Evolutionary conservation across 768 basidiomycete genomes (phyloP), one percentile per base, ranked within the genome.

Genomic region (Harrya chromipes): DNA sequence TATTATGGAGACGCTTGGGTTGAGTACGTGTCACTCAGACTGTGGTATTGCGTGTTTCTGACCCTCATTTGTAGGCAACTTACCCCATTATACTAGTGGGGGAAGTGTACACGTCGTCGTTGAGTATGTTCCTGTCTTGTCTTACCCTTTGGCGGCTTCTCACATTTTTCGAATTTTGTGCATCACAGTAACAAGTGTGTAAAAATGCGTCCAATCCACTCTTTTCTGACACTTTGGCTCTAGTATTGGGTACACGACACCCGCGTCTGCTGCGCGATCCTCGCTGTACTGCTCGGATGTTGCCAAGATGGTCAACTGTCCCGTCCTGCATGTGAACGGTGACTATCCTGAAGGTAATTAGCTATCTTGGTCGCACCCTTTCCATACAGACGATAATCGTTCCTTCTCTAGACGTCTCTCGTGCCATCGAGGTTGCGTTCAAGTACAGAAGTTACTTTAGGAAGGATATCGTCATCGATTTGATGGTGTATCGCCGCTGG

Each of bases 241-340:
- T 58, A 94, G 88, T 57, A 90, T 95, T 50, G 93, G 93, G 20
- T 95, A 94, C 58, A 94, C 93, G 0, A 94, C 93, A 0, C 92
- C 91, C 0, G 87, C 90, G 0, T 83, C 88, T 0, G 80, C 78
- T 43, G 88, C 90, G 13, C 81, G 93, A 7, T 94, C 92, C 1
- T 91, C 88, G 0, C 62, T 89, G 29, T 97, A 97, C 61, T 93
- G 89, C 61, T 90, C 90, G 1, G 90, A 92, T 62, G 72, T 90
- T 33, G 90, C 86, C 6, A 94, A 94, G 70, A 90, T 90, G 86
- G 85, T 94, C 57, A 86, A 90, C 50, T 84, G 89, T 0, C 94
- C 93, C 1, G 81, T 94, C 4, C 64, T 95, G 17, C 94, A 95
- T 53, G 90, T 94, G 51, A 97, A 94, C 55, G 93, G 93, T 6